Conservation (phyloP, 2,329 filamentous ascomycete species). For the Talaromyces sp. region DNA sequence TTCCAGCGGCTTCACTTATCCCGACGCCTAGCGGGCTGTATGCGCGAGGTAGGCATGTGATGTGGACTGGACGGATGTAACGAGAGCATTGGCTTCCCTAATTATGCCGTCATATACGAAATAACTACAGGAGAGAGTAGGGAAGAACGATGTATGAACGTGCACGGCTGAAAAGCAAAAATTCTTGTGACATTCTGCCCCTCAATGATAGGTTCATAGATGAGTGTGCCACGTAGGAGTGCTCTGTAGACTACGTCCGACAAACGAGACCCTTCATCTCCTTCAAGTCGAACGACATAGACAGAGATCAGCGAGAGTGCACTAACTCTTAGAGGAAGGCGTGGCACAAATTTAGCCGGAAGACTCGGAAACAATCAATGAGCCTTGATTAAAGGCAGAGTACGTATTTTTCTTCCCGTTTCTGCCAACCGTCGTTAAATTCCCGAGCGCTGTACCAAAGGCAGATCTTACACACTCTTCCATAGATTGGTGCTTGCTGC, state of each 20-base stretch:
- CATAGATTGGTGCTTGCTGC: background rate
- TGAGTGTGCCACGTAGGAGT: background rate
- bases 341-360: background rate
- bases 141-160: background rate
- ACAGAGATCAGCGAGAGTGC: background rate
- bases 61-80: background rate
- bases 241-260: background rate
- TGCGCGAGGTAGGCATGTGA: background rate
- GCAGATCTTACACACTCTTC: background rate
- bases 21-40: background rate
- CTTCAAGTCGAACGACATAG: background rate
- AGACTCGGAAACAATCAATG: background rate
- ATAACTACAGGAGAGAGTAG: background rate
- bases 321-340: background rate
- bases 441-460: too few relatives aligned
- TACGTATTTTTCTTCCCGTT: background rate
- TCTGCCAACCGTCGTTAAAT: background rate
- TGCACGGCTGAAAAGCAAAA: background rate
- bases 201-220: background rate
- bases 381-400: background rate
- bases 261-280: background rate
- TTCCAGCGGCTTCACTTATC: background rate
- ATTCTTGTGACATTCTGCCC: background rate
- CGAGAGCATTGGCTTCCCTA: background rate
- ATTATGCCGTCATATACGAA: background rate